Percentiles rank a stretch among this genome's conserved stretches.
Conservation (phyloP, 257 asterid species). For the Solanum phureja region DNA sequence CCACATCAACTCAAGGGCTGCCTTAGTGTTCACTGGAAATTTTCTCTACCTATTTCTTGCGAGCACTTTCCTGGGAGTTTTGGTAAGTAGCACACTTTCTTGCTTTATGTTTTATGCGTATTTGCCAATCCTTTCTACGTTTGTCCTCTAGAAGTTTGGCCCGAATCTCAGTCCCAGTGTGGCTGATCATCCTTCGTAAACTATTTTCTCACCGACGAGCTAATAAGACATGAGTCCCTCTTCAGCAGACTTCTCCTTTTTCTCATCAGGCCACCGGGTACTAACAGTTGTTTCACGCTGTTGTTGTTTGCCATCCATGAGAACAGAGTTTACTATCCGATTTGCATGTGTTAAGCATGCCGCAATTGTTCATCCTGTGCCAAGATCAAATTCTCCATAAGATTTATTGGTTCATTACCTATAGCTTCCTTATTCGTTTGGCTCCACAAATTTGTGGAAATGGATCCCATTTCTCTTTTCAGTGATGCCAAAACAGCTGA, state of each 20-base stretch:
- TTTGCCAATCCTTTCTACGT: background rate
- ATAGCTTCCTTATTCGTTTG: background rate
- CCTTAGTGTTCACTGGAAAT: conserved; percentile 34
- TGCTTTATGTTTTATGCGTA: background rate
- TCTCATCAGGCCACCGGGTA: background rate
- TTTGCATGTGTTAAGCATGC: background rate
- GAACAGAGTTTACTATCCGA: background rate
- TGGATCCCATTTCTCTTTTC: background rate
- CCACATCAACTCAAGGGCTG: conserved; percentile 16
- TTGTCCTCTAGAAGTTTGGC: background rate
- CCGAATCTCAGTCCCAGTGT: background rate
- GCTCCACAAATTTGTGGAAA: background rate
- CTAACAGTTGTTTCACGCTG: background rate
- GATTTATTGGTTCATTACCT: background rate
- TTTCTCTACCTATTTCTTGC: conserved; percentile 37
- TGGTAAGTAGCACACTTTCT: conserved; percentile 26
- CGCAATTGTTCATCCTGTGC: background rate
- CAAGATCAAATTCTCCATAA: background rate
- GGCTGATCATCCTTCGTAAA: background rate
- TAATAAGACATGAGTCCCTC: background rate
- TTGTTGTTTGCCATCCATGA: background rate
- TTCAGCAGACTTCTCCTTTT: background rate
- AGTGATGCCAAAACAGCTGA: background rate
- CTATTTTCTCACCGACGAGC: background rate
- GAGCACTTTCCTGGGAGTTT: conserved; percentile 66